Percentiles rank a stretch among this genome's conserved stretches.
phyloP scores from a whole-genome alignment of 495 filamentous ascomycete species.

The Neurospora sp. region DNA sequence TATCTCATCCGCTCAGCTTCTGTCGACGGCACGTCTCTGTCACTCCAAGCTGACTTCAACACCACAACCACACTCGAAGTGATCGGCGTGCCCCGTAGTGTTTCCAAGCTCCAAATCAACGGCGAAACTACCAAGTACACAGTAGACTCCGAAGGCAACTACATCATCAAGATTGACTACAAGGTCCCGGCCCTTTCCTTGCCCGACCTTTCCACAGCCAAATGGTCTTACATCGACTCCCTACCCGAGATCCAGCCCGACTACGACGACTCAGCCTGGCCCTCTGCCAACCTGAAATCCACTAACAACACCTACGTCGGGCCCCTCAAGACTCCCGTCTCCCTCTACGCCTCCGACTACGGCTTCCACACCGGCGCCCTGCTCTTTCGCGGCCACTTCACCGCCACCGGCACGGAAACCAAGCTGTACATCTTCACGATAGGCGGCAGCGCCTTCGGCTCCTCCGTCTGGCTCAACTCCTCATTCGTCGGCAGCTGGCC shows the following conservation, averaged over 20 bases:
- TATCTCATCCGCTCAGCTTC: slow-evolving; percentile 63
- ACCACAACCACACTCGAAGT: slow-evolving; percentile 52
- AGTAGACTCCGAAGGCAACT: slow-evolving; percentile 41
- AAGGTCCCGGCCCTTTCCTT: slow-evolving; percentile 41
- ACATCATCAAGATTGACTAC: slow-evolving; percentile 43
- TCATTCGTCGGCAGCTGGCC: slow-evolving; percentile 45
- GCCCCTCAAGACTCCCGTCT: slow-evolving; percentile 48
- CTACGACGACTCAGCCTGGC: slow-evolving; percentile 64
- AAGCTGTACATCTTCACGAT: slow-evolving; percentile 45
- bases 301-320: slow-evolving; percentile 48
- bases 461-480: slow-evolving; percentile 46
- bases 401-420: slow-evolving; percentile 50
- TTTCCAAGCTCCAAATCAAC: slow-evolving; percentile 52
- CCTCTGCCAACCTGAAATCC: slow-evolving; percentile 37
- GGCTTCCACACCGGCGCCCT: slow-evolving; percentile 61
- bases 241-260: slow-evolving; percentile 55
- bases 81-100: slow-evolving; percentile 43
- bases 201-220: slow-evolving; percentile 44
- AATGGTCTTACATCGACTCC: slow-evolving; percentile 61
- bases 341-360: slow-evolving; percentile 62
- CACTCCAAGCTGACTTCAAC: slow-evolving; percentile 64
- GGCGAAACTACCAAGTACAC: slow-evolving; percentile 30
- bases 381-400: slow-evolving; percentile 64
- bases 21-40: slow-evolving; percentile 38
- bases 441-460: slow-evolving; percentile 54